A percentile compares a stretch with the other conserved stretches of the same genome.
phyloP scores from a whole-genome alignment of 257 asterid genomes.

The Datura wrightii region DNA sequence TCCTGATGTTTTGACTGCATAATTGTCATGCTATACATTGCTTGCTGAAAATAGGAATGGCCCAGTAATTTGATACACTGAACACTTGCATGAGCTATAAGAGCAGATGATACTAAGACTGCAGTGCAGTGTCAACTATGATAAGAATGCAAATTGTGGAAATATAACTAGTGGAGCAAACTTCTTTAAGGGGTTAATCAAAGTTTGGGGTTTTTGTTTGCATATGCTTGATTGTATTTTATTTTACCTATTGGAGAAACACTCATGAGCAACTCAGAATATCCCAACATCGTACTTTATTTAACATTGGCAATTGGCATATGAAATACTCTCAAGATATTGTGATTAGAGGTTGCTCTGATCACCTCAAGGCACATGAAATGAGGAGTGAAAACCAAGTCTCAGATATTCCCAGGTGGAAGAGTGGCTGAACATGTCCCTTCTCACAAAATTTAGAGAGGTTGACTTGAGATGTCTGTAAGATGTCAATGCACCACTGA shows the following conservation, averaged over 20 bases:
- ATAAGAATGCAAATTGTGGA: conserved; percentile 12
- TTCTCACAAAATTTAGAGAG: conserved; percentile 6
- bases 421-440: conserved; percentile 10
- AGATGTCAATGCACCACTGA: not conserved
- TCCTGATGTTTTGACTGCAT: not conserved
- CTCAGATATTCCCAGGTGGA: conserved; percentile 5
- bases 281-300: not conserved
- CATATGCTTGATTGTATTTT: conserved; percentile 11
- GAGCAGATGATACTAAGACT: not conserved
- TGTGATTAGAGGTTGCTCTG: not conserved
- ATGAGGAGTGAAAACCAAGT: conserved; percentile 22
- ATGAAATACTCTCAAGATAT: not conserved
- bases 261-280: not conserved
- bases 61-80: conserved; percentile 8
- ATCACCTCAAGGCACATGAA: conserved; percentile 7
- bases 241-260: not conserved
- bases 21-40: not conserved
- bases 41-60: not conserved
- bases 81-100: not conserved
- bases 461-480: not conserved
- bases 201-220: conserved; percentile 5
- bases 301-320: not conserved
- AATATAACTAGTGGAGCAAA: not conserved
- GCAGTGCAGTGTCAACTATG: not conserved
- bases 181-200: not conserved